These are phyloP conservation scores for Xylaria hypoxylon DNA, from an alignment of 2,329 filamentous ascomycete species.

Conservation along the genomic window DNA sequence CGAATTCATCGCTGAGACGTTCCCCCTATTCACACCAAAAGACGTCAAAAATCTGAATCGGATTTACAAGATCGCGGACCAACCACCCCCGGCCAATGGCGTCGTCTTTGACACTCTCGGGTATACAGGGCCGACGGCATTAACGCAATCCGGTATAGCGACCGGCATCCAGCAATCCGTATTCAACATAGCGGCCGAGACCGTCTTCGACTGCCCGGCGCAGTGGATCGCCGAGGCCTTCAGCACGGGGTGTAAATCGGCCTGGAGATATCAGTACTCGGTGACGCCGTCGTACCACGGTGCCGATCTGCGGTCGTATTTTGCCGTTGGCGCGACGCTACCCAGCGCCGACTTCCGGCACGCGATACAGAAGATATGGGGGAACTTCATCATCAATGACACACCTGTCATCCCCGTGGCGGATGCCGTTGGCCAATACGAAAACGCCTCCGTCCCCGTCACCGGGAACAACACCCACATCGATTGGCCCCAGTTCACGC, in stretches of 20 bases:
- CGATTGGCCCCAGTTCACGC: constrained; percentile 51
- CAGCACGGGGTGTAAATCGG: constrained; percentile 45
- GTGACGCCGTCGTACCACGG: constrained; percentile 52
- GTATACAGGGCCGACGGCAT: constrained; percentile 54
- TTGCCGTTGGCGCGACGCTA: constrained; percentile 46
- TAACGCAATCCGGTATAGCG: constrained; percentile 58
- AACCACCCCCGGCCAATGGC: constrained; percentile 26
- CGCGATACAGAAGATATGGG: constrained; percentile 57
- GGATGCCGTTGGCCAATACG: constrained; percentile 49
- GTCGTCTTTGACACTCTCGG: constrained; percentile 54
- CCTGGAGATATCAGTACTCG: constrained; percentile 59
- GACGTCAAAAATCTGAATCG: constrained; percentile 38
- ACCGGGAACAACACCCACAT: constrained; percentile 42
- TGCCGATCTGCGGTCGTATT: constrained; percentile 52
- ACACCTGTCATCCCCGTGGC: constrained; percentile 54
- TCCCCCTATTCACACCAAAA: constrained; percentile 42
- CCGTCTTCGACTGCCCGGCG: constrained; percentile 61
- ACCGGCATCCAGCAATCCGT: constrained; percentile 62
- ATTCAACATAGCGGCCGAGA: constrained; percentile 61
- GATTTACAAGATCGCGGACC: constrained; percentile 41
- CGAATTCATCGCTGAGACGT: constrained; percentile 44
- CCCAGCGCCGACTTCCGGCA: constrained; percentile 51
- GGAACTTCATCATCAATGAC: constrained; percentile 57
- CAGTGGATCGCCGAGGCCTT: constrained; percentile 63
- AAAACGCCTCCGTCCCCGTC: constrained; percentile 49